Conservation (phyloP, 2,329 filamentous ascomycete species). For the Fusarium cicatricum region DNA sequence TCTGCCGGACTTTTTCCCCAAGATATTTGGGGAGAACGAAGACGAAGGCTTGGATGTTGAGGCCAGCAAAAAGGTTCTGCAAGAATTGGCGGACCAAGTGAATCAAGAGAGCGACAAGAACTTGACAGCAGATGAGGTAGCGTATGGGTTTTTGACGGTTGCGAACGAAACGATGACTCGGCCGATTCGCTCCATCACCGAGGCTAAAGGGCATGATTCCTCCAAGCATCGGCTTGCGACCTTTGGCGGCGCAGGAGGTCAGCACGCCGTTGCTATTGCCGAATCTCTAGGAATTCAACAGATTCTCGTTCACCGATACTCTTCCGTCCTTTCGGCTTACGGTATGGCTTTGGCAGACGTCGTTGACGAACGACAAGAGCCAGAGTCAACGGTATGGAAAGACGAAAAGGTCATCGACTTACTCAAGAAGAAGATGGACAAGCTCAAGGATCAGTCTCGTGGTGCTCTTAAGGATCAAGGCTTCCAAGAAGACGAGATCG, state of each 20-base stretch:
- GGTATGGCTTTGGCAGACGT: conserved; percentile 94
- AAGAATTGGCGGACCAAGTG: conserved; percentile 78
- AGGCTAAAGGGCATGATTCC: conserved; percentile 91
- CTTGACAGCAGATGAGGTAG: conserved; percentile 85
- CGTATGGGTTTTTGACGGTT: conserved; percentile 87
- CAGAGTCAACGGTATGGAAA: conserved; percentile 70
- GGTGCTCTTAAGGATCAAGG: conserved; percentile 77
- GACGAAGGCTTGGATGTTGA: conserved; percentile 79
- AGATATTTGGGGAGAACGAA: conserved; percentile 92
- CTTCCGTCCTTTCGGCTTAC: conserved; percentile 88
- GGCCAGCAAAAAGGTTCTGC: conserved; percentile 78
- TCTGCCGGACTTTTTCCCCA: conserved; percentile 90
- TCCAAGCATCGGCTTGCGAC: conserved; percentile 90
- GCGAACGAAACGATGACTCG: conserved; percentile 93
- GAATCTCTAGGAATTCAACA: conserved; percentile 84
- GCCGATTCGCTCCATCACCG: conserved; percentile 88
- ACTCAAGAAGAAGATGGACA: conserved; percentile 77
- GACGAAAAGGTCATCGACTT: conserved; percentile 66
- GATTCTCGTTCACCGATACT: conserved; percentile 87
- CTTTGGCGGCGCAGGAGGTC: conserved; percentile 90
- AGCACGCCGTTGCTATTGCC: conserved; percentile 92
- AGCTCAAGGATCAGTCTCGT: conserved; percentile 79
- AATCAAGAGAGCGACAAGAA: conserved; percentile 76
- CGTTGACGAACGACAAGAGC: conserved; percentile 88
- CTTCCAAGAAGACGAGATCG: conserved; percentile 76